phyloP scores from a whole-genome alignment of 2,329 filamentous ascomycete genomes.

The Orbilia javanica region DNA sequence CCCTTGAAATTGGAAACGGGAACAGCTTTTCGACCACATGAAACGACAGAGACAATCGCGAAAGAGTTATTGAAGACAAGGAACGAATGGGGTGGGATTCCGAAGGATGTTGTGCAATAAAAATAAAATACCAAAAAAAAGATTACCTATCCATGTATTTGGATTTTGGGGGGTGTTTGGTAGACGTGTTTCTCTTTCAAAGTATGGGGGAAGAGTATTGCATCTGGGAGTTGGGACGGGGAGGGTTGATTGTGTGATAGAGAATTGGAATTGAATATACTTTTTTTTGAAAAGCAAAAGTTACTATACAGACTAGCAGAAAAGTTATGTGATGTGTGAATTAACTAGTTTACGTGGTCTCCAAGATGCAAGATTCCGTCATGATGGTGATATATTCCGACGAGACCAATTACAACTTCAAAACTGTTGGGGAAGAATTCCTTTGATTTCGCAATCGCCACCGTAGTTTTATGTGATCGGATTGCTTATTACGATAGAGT shows the following conservation, averaged over 20 bases:
- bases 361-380: background rate
- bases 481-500: slow-evolving; percentile 20
- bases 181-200: background rate
- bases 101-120: slow-evolving; percentile 30
- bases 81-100: slow-evolving; percentile 53
- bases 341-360: background rate
- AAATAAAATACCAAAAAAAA: background rate
- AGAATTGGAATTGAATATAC: background rate
- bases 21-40: slow-evolving; percentile 37
- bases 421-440: background rate
- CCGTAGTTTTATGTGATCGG: background rate
- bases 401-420: background rate
- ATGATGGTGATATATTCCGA: background rate
- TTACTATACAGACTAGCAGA: no score
- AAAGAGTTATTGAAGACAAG: slow-evolving; percentile 36
- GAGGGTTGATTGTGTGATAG: background rate
- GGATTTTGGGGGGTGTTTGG: no score
- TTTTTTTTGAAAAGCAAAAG: no score
- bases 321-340: no score
- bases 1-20: background rate
- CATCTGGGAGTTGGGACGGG: background rate
- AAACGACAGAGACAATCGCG: slow-evolving; percentile 36
- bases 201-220: background rate
- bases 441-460: background rate
- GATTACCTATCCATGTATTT: no score